phyloP scores from a whole-genome alignment of 257 asterid genomes.

The Ocimum tenuiflorum region DNA sequence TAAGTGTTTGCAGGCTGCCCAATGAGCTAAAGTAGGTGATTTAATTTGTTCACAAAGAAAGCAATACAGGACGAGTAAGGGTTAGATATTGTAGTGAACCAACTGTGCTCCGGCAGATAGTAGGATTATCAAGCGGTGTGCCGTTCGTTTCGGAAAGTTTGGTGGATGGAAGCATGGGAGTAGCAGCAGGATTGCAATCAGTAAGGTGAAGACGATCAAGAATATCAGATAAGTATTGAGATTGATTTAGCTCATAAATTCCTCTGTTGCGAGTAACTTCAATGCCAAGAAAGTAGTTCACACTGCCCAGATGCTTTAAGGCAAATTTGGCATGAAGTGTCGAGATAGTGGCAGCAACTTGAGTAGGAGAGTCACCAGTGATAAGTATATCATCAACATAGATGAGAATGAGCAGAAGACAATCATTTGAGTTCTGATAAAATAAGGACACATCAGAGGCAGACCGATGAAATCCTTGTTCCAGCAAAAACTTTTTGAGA shows the following conservation, averaged over 20 bases:
- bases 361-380: neutral
- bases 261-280: neutral
- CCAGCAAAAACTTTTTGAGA: neutral
- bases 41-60: neutral
- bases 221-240: neutral
- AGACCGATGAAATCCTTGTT: neutral
- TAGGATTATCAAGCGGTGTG: neutral
- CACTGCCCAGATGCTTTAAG: neutral
- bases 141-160: neutral
- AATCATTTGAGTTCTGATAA: neutral
- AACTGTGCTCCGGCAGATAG: neutral
- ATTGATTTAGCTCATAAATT: neutral
- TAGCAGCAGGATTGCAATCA: neutral
- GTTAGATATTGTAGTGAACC: neutral
- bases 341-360: too few relatives aligned
- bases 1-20: neutral
- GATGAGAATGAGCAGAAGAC: neutral
- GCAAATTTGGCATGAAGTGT: neutral
- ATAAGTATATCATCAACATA: neutral
- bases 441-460: neutral
- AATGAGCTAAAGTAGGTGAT: neutral
- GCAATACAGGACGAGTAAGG: neutral
- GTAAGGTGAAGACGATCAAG: neutral
- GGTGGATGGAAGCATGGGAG: neutral
- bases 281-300: neutral